Evolutionary conservation across 2,329 filamentous ascomycete species (phyloP).

Genomic region (Colletotrichum cereale): DNA sequence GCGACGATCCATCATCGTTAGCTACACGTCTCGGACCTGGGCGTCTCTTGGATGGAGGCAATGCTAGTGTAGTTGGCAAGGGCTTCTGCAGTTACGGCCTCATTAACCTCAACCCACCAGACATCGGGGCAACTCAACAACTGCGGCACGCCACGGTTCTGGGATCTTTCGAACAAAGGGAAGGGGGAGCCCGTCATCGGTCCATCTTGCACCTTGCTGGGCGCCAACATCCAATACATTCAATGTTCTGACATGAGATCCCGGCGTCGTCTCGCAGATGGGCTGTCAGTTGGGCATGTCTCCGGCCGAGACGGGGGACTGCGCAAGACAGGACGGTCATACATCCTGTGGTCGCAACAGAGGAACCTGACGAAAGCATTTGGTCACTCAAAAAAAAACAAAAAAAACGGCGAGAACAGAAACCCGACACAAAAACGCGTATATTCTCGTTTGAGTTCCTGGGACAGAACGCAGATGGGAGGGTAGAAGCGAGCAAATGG

Average conservation of each 20-base stretch:
- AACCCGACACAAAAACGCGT: neutral
- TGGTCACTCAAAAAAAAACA: neutral
- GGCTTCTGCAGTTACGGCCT: neutral
- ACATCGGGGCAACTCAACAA: neutral
- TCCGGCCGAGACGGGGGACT: neutral
- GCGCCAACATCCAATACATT: too few relatives aligned
- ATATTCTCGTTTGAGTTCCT: neutral
- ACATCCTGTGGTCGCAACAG: neutral
- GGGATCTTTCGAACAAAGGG: neutral
- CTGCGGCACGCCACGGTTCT: neutral
- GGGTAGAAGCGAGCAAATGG: neutral
- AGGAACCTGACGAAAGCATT: neutral
- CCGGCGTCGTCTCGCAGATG: too few relatives aligned
- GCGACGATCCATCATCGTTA: conserved; percentile 44
- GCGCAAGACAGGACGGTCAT: neutral
- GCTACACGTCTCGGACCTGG: conserved; percentile 43
- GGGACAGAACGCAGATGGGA: neutral
- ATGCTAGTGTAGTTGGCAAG: neutral
- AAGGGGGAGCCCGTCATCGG: neutral
- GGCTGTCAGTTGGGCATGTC: neutral
- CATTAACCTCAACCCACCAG: neutral
- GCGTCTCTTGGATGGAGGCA: conserved; percentile 36
- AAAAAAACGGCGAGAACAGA: neutral
- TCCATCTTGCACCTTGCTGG: neutral
- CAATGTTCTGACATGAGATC: too few relatives aligned